Evolutionary conservation across 2,329 filamentous ascomycete species (phyloP).

Genomic region (Aspergillus pseudoviridinutans): DNA sequence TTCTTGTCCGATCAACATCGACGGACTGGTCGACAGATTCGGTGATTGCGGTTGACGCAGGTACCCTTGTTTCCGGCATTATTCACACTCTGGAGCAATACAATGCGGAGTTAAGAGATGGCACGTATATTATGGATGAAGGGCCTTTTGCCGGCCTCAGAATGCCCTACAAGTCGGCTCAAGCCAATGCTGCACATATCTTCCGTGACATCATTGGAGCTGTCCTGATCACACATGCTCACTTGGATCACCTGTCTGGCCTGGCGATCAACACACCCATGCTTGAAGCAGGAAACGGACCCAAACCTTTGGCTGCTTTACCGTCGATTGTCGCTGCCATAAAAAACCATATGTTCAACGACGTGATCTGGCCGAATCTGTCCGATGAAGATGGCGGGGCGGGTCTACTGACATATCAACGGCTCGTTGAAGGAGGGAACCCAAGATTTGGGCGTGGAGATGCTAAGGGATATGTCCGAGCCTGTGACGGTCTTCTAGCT

Average conservation of each 20-base stretch:
- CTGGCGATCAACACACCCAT: constrained; percentile 92
- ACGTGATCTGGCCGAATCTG: constrained; percentile 94
- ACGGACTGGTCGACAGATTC: constrained; percentile 79
- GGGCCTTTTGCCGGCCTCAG: constrained; percentile 80
- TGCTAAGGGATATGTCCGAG: constrained; percentile 77
- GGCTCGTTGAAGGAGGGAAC: constrained; percentile 84
- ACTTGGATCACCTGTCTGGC: constrained; percentile 88
- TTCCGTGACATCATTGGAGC: constrained; percentile 76
- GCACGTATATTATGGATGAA: constrained; percentile 31
- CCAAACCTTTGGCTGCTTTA: constrained; percentile 81
- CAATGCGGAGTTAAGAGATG: constrained; percentile 21
- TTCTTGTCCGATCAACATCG: constrained; percentile 78
- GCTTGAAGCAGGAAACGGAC: constrained; percentile 68
- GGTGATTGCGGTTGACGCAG: constrained; percentile 87
- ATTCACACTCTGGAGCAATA: constrained; percentile 64
- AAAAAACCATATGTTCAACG: constrained; percentile 95
- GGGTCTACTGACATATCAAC: constrained; percentile 84
- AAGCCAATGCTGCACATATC: constrained; percentile 77
- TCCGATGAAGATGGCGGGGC: constrained; percentile 95
- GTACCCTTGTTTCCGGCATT: constrained; percentile 83
- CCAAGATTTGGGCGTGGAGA: constrained; percentile 76
- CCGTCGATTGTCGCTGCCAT: constrained; percentile 88
- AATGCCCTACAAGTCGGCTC: constrained; percentile 61
- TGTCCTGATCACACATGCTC: constrained; percentile 93
- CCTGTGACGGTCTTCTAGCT: constrained; percentile 83